phyloP scores from a whole-genome alignment of 192 early-diverging fungal genomes.

The Coemansia sp. region DNA sequence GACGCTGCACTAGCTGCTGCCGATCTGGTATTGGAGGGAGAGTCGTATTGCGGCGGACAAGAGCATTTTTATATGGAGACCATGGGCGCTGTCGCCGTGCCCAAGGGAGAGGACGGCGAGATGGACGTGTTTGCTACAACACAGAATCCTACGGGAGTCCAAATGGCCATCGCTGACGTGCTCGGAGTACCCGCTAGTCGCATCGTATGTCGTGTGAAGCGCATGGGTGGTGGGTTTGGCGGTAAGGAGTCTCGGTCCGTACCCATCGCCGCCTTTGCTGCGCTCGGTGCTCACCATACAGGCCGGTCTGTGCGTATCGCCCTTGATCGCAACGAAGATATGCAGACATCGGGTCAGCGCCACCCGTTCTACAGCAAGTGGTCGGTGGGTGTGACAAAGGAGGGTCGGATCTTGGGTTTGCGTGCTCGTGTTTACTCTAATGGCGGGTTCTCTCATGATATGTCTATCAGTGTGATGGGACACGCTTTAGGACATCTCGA shows the following conservation, averaged over 20 bases:
- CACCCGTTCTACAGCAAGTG: conserved; percentile 82
- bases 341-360: conserved; percentile 71
- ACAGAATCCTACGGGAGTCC: conserved; percentile 79
- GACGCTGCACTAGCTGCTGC: conserved; percentile 58
- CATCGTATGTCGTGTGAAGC: conserved; percentile 77
- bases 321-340: conserved; percentile 86
- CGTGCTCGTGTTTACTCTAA: conserved; percentile 65
- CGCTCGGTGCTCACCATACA: conserved; percentile 73
- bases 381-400: conserved; percentile 70
- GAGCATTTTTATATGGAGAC: conserved; percentile 95
- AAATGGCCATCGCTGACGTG: conserved; percentile 68
- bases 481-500: conserved; percentile 75
- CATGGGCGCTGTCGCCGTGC: conserved; percentile 67
- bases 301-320: conserved; percentile 72
- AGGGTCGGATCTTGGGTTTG: conserved; percentile 69
- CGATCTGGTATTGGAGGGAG: conserved; percentile 61
- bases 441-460: conserved; percentile 69
- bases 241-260: conserved; percentile 76
- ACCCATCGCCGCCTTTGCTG: conserved; percentile 64
- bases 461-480: conserved; percentile 72
- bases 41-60: conserved; percentile 61
- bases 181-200: conserved; percentile 74
- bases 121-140: conserved; percentile 77
- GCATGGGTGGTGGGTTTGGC: conserved; percentile 89
- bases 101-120: conserved; percentile 76